Evolutionary conservation across 805 yeast genomes (phyloP).

Genomic region (Brettanomyces custersianus): DNA sequence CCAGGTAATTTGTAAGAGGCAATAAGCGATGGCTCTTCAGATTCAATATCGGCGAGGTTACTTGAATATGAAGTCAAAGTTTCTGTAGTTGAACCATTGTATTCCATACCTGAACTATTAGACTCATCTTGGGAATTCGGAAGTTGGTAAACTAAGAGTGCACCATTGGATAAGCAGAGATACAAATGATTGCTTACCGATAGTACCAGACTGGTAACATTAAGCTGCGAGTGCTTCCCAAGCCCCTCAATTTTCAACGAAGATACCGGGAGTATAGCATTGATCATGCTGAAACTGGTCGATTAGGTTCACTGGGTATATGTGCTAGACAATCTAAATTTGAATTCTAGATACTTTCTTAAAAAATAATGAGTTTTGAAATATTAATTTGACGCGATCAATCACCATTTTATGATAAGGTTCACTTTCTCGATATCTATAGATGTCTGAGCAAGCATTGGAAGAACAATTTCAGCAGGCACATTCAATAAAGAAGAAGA

Average conservation of each 20-base stretch:
- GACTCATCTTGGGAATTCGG: constrained; percentile 3
- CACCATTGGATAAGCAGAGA: constrained; percentile 15
- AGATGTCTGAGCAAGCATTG: constrained; percentile 17
- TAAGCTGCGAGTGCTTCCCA: constrained; percentile 3
- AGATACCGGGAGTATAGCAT: constrained; percentile 11
- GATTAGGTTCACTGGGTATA: not conserved
- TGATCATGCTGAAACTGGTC: constrained; percentile 9
- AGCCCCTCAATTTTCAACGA: constrained; percentile 8
- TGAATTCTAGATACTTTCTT: too few relatives aligned
- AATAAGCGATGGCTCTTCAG: constrained; percentile 14
- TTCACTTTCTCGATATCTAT: too few relatives aligned
- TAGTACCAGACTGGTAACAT: constrained; percentile 11
- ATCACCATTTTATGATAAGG: too few relatives aligned
- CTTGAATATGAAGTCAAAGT: not conserved
- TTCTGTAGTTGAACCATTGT: not conserved
- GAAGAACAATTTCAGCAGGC: constrained; percentile 18
- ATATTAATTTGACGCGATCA: too few relatives aligned
- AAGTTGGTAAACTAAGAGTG: constrained; percentile 13
- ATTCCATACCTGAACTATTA: not conserved
- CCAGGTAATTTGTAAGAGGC: constrained; percentile 9
- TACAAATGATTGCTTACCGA: constrained; percentile 11
- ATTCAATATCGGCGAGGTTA: constrained; percentile 1
- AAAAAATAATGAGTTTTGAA: too few relatives aligned
- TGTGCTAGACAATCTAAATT: too few relatives aligned
- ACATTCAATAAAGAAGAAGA: constrained; percentile 14